Evolutionary conservation across 2,329 filamentous ascomycete species (phyloP).

Genomic region (Colletotrichum tanaceti): DNA sequence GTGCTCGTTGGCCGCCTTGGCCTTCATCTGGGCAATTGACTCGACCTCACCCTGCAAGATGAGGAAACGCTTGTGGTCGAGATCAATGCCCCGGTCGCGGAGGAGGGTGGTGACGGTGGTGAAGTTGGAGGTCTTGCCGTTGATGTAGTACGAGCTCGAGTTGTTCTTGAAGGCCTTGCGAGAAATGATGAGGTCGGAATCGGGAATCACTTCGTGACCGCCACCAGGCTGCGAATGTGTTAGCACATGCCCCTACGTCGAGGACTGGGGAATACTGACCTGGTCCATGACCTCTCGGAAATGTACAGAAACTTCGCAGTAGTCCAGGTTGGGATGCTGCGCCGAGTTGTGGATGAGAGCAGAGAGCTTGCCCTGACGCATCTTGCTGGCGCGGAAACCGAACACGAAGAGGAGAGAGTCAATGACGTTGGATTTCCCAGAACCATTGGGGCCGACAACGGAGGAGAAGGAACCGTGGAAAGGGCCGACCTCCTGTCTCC

Average conservation of each 20-base stretch:
- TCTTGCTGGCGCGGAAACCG: constrained; percentile 98
- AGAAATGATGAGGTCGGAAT: constrained; percentile 88
- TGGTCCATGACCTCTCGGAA: constrained; percentile 96
- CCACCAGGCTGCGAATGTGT: constrained; percentile 67
- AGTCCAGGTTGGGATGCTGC: constrained; percentile 83
- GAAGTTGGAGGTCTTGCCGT: constrained; percentile 89
- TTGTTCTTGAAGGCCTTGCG: constrained; percentile 97
- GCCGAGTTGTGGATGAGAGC: constrained; percentile 98
- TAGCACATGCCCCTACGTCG: constrained; percentile 40
- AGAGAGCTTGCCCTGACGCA: constrained; percentile 98
- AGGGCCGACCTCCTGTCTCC: constrained; percentile 92
- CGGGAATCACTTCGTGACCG: constrained; percentile 79
- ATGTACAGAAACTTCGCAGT: constrained; percentile 95
- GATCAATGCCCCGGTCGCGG: constrained; percentile 87
- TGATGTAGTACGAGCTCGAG: constrained; percentile 97
- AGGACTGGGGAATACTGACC: constrained; percentile 52
- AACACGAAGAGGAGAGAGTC: constrained; percentile 99
- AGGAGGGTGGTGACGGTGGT: constrained; percentile 90
- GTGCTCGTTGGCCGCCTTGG: constrained; percentile 93
- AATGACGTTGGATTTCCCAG: constrained; percentile 98
- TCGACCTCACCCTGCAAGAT: constrained; percentile 98
- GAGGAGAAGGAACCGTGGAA: constrained; percentile 98
- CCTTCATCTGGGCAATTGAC: constrained; percentile 99
- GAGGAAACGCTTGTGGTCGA: constrained; percentile 97
- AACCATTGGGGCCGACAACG: constrained; percentile 97